Evolutionary conservation across 371 early-diverging fungal genomes (phyloP).

Genomic region (Apophysomyces sp.): DNA sequence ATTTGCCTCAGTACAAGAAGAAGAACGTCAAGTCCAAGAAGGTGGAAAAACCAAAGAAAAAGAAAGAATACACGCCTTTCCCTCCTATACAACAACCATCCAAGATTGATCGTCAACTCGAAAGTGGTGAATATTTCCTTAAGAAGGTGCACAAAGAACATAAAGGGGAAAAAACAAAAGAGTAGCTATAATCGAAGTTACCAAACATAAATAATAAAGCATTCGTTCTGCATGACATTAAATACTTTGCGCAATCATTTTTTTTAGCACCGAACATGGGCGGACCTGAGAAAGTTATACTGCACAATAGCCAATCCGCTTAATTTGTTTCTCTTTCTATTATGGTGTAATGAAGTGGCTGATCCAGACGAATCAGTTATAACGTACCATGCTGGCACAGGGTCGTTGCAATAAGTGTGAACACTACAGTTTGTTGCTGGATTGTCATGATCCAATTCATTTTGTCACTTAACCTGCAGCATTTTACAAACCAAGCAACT

Average conservation of each 20-base stretch:
- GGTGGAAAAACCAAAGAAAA: conserved; percentile 11
- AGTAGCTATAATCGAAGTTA: neutral
- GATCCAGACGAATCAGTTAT: too few species aligned
- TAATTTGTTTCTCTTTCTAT: too few species aligned
- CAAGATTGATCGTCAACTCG: conserved; percentile 93
- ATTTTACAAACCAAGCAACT: too few species aligned
- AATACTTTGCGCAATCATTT: neutral
- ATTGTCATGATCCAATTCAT: too few species aligned
- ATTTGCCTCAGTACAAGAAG: conserved; percentile 94
- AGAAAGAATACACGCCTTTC: conserved; percentile 26
- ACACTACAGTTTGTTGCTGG: too few species aligned
- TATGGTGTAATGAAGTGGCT: too few species aligned
- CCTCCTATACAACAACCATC: conserved; percentile 69
- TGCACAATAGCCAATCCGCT: too few species aligned
- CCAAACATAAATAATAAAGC: neutral
- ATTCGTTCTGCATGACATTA: neutral
- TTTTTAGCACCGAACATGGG: neutral
- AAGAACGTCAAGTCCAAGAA: conserved; percentile 22
- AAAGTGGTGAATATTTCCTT: conserved; percentile 96
- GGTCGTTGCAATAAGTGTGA: too few species aligned
- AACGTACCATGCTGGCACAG: too few species aligned
- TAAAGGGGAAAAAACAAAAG: conserved; percentile 2
- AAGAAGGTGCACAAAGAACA: conserved; percentile 13
- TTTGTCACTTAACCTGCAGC: too few species aligned
- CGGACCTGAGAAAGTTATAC: too few species aligned